Conservation (phyloP, 768 basidiomycete genomes). For the Kwoniella shandongensis region DNA sequence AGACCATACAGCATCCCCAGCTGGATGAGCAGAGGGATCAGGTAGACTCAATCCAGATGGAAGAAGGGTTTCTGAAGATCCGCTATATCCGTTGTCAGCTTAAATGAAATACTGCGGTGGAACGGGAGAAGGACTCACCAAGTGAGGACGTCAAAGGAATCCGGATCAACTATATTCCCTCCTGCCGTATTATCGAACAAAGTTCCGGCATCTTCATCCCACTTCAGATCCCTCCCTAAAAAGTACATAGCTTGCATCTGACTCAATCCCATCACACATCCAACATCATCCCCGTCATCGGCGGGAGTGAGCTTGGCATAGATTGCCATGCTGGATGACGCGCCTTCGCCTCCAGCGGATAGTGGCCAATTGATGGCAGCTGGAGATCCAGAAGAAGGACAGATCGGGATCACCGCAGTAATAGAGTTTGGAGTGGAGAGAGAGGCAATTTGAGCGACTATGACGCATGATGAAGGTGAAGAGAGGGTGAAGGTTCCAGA, state of each 20-base stretch:
- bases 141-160: conserved; percentile 10
- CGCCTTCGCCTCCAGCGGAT: conserved; percentile 24
- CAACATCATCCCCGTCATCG: conserved; percentile 11
- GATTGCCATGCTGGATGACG: conserved; percentile 30
- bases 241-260: conserved; percentile 42
- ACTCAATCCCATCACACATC: conserved; percentile 32
- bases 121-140: conserved; percentile 43
- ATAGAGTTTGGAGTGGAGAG: conserved; percentile 16
- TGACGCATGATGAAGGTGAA: conserved; percentile 27
- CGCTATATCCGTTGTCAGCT: conserved; percentile 12
- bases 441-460: conserved; percentile 35
- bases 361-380: conserved; percentile 35
- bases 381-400: conserved; percentile 12
- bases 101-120: too few relatives aligned
- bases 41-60: conserved; percentile 27
- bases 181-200: conserved; percentile 32
- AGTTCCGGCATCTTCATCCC: conserved; percentile 19
- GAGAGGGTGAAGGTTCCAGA: conserved; percentile 21
- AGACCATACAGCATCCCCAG: conserved; percentile 4
- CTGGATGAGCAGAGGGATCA: conserved; percentile 8
- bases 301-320: conserved; percentile 21
- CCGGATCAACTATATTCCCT: conserved; percentile 25
- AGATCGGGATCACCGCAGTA: conserved; percentile 30
- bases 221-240: conserved; percentile 33
- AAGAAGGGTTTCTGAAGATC: conserved; percentile 13